A percentile compares a stretch with the other conserved stretches of the same genome.
Evolutionary conservation across 1,284 basidiomycete genomes (phyloP).

Genomic region (Puccinia coronata): DNA sequence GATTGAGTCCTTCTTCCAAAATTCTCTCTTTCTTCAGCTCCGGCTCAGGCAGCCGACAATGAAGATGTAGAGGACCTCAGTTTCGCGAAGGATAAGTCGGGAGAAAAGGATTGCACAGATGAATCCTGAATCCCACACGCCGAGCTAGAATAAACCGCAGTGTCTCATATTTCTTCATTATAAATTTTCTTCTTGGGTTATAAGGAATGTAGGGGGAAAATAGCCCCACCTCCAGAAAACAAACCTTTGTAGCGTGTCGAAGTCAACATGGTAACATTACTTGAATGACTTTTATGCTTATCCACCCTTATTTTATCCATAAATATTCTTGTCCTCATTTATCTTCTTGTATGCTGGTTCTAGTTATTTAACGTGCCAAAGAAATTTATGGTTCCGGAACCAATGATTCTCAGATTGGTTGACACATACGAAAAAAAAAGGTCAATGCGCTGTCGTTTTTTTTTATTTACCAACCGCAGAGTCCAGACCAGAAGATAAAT

Average conservation of each 20-base stretch:
- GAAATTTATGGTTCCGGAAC: neutral
- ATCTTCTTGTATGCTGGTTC: neutral
- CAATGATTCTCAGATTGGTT: slow-evolving; percentile 11
- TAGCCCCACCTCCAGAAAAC: neutral
- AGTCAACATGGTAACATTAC: neutral
- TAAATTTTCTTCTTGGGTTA: neutral
- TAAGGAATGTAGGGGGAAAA: neutral
- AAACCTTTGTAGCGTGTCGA: slow-evolving; percentile 1
- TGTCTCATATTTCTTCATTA: slow-evolving; percentile 1
- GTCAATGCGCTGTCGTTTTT: no score
- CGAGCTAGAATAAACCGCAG: neutral
- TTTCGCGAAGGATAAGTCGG: slow-evolving; percentile 20
- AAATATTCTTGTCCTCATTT: neutral
- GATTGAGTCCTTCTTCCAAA: neutral
- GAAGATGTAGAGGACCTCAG: slow-evolving; percentile 22
- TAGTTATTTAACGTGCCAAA: neutral
- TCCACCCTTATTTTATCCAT: neutral
- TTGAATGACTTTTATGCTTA: neutral
- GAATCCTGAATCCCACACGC: neutral
- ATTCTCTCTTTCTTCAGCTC: neutral
- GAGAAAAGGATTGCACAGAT: slow-evolving; percentile 17
- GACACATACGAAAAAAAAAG: neutral
- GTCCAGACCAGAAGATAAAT: neutral
- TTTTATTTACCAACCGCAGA: neutral
- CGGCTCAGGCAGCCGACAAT: slow-evolving; percentile 4